Conservation (phyloP, 768 basidiomycete genomes). For the Paxillus involutus region DNA sequence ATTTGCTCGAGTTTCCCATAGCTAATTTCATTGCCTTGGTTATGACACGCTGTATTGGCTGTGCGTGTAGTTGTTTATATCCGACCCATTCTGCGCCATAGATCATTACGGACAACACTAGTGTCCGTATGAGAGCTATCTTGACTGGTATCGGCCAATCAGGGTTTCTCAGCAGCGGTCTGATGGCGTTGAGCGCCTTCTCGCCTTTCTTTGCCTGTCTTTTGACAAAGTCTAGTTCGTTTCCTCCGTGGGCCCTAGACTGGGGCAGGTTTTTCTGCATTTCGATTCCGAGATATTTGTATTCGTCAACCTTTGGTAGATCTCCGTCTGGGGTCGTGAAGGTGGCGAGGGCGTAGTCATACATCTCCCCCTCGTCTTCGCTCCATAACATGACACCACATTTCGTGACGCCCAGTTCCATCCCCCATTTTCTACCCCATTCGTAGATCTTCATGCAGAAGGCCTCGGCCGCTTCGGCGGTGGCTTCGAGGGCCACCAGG, state of each 20-base stretch:
- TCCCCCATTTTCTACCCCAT: too few species aligned
- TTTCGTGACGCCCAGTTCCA: too few species aligned
- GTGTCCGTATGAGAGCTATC: neutral
- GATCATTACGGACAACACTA: neutral
- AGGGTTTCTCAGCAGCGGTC: neutral
- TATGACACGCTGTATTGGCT: neutral
- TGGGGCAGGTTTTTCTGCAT: neutral
- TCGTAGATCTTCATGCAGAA: too few species aligned
- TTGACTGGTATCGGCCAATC: neutral
- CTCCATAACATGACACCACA: too few species aligned
- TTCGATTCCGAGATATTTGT: constrained; percentile 37
- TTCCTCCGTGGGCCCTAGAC: neutral
- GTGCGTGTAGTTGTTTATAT: neutral
- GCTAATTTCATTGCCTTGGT: too few species aligned
- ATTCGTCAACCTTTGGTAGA: constrained; percentile 19
- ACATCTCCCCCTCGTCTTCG: too few species aligned
- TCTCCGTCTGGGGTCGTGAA: neutral
- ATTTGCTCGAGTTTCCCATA: too few species aligned
- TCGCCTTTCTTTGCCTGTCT: neutral
- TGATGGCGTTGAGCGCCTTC: neutral
- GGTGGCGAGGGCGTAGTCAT: too few species aligned
- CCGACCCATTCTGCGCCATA: neutral
- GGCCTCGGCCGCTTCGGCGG: too few species aligned
- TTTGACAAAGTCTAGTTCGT: neutral
- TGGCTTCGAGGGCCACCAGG: too few species aligned